Base-by-base conservation (phyloP, 225 moss, liverwort and hornwort species). In the Physcomitrium patens region DNA sequence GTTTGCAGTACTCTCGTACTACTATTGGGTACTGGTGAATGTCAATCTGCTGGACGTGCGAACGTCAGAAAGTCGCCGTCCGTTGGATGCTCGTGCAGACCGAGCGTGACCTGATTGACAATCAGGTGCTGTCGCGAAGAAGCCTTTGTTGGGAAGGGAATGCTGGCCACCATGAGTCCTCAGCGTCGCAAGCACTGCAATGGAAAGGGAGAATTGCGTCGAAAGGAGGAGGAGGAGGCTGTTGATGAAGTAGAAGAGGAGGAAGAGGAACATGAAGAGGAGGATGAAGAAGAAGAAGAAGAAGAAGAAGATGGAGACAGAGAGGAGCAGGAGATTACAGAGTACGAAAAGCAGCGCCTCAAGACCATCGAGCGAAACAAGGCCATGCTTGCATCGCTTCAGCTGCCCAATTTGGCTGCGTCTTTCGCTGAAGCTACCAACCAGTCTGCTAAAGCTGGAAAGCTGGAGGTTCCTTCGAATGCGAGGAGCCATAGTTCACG, bases 271-370 rank as follows among this genome's bases (percentile, higher is more conserved):
- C 60, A 50, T 0, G 83, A 67, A 9, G 44, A 28, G 2, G 82
- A 56, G 0, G 72, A 60, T 9, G 74, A 56, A 1, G 69, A 55
- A 1, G 65, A 45, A 0, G 72, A 76, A 0, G 69, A 20, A 12
- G 78, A 16, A 0, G 78, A 22, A 0, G 75, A 69, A 1, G 60
- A 77, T 26, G 45, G 27, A 16, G 50, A 63, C 9, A 26, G 46
- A 49, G 67, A 54, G 27, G 82, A 78, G 24, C 72, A 69, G 58
- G 66, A 41, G 71, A 75, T 84, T 24, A 87, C 88, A 0, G 88
- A 89, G 81, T 89, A 89, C 19, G 88, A 89, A 83, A 89, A 81
- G 81, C 85, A 81, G 81, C 83, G 88, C 26, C 78, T 85, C 62
- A 73, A 68, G 59, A 86, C 74, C 13, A 89, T 89, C 26, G 80